phyloP scores from a whole-genome alignment of 345 rosid species.

The Iberis pinnata region DNA sequence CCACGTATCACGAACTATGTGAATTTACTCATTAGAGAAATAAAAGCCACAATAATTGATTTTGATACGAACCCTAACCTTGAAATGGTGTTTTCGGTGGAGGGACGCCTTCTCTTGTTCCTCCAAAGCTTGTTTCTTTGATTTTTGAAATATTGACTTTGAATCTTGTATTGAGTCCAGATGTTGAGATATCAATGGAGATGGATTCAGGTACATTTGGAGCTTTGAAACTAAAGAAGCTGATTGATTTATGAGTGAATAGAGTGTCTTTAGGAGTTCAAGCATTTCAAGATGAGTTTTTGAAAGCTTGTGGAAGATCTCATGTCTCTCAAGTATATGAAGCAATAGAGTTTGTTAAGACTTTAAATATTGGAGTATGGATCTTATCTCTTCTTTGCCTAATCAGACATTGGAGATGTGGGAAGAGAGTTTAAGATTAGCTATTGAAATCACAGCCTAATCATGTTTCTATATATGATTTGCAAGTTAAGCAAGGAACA shows the following conservation, averaged over 20 bases:
- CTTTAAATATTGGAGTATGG: conserved; percentile 82
- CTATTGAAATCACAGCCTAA: conserved; percentile 51
- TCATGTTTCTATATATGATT: conserved; percentile 86
- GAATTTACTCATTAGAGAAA: conserved; percentile 47
- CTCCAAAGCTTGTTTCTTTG: conserved; percentile 57
- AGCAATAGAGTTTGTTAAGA: conserved; percentile 59
- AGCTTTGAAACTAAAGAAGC: conserved; percentile 43
- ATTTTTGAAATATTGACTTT: conserved; percentile 48
- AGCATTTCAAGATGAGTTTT: conserved; percentile 80
- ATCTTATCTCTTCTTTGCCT: conserved; percentile 91
- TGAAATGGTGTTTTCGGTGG: conserved; percentile 85
- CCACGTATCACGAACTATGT: conserved; percentile 59
- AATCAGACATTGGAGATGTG: conserved; percentile 74
- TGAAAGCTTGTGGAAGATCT: conserved; percentile 88
- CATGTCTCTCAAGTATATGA: conserved; percentile 60
- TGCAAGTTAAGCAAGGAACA: conserved; percentile 95
- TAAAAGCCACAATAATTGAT: conserved; percentile 40
- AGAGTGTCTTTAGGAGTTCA: conserved; percentile 94
- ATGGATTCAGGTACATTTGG: conserved; percentile 94
- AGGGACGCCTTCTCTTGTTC: conserved; percentile 93
- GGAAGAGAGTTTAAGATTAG: conserved; percentile 67
- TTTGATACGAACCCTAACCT: conserved; percentile 38
- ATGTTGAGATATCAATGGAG: conserved; percentile 87
- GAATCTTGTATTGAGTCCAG: conserved; percentile 51
- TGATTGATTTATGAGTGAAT: conserved; percentile 74